A percentile compares a stretch with the other conserved stretches of the same genome.
Conservation (phyloP, 331 rosid genomes). For the Stylosanthes scabra region DNA sequence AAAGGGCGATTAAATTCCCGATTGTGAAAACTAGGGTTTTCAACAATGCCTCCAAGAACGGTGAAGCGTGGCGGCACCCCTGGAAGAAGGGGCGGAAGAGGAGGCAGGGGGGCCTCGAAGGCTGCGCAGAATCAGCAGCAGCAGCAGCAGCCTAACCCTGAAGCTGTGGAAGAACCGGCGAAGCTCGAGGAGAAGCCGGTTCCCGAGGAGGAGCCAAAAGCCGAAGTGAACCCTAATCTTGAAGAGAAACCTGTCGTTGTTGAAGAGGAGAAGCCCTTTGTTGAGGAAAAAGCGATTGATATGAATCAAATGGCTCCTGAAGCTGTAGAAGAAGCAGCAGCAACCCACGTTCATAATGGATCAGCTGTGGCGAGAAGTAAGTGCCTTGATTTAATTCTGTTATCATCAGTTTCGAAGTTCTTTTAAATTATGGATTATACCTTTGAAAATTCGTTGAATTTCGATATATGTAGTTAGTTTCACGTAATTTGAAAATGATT, state of each 20-base stretch:
- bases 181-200: constrained; percentile 54
- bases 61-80: constrained; percentile 74
- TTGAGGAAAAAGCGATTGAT: constrained; percentile 46
- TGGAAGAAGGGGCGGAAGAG: constrained; percentile 65
- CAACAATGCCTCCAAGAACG: constrained; percentile 80
- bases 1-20: background rate
- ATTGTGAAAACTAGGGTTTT: constrained; percentile 24
- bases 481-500: background rate
- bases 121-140: constrained; percentile 56
- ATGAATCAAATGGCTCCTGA: constrained; percentile 48
- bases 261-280: constrained; percentile 38
- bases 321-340: constrained; percentile 35
- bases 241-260: constrained; percentile 50
- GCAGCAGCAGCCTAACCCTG: constrained; percentile 54
- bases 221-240: constrained; percentile 42
- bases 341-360: constrained; percentile 35
- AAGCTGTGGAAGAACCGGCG: constrained; percentile 46
- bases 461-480: background rate
- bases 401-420: background rate
- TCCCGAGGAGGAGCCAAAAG: constrained; percentile 44
- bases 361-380: constrained; percentile 60
- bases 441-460: background rate
- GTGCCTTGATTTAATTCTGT: constrained; percentile 11
- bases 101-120: constrained; percentile 64
- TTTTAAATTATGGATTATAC: background rate